A percentile compares a stretch with the other conserved stretches of the same genome.
Evolutionary conservation across 2,329 filamentous ascomycete species (phyloP).

Genomic region (Phialocephala sp.): DNA sequence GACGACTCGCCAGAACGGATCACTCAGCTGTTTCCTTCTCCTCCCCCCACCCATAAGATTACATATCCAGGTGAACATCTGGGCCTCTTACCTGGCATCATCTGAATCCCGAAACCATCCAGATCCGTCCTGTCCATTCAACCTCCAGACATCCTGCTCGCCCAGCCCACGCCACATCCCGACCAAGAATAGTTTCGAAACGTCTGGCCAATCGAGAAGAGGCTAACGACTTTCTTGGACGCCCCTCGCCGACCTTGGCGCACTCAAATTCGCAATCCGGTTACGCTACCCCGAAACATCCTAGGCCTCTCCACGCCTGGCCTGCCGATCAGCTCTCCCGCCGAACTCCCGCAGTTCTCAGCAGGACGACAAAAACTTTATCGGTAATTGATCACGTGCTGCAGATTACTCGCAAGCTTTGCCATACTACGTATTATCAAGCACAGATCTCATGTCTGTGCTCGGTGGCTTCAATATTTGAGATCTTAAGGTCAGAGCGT

Average conservation of each 20-base stretch:
- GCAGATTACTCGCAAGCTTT: background rate
- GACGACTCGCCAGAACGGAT: slow-evolving; percentile 2
- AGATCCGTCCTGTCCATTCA: slow-evolving; percentile 1
- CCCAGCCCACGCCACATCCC: slow-evolving; percentile 6
- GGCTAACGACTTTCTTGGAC: background rate
- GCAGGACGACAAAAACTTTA: background rate
- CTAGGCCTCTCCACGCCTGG: slow-evolving; percentile 3
- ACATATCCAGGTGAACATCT: background rate
- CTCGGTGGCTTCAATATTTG: background rate
- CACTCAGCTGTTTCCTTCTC: slow-evolving; percentile 3
- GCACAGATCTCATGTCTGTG: slow-evolving; percentile 10
- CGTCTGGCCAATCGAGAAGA: background rate
- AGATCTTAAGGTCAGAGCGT: slow-evolving; percentile 11
- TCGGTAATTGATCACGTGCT: slow-evolving; percentile 2
- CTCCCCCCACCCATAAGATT: slow-evolving; percentile 1
- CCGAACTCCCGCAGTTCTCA: background rate
- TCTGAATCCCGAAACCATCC: background rate
- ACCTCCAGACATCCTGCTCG: background rate
- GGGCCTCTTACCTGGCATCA: background rate
- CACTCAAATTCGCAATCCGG: background rate
- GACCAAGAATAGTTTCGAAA: slow-evolving; percentile 11
- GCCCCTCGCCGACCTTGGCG: background rate
- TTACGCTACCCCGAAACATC: background rate
- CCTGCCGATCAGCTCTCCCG: background rate
- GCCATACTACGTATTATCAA: background rate